Evolutionary conservation across 2,329 filamentous ascomycete species (phyloP).

Genomic region (Phyllosticta citrichinensis): DNA sequence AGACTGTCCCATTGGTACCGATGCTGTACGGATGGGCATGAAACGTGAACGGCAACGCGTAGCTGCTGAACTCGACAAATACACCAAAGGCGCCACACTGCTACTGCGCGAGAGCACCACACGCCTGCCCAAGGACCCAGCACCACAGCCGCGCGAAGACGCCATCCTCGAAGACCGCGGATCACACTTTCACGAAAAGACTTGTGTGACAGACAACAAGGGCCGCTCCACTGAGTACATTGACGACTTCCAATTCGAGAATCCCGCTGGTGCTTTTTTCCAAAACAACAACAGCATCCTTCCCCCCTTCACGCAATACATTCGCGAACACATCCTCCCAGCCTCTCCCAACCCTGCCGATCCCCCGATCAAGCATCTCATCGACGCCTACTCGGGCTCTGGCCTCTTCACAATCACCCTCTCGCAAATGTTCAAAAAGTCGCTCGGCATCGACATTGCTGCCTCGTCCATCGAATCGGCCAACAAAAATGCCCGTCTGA

Average conservation of each 20-base stretch:
- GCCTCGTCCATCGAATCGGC: conserved; percentile 69
- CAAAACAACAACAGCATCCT: conserved; percentile 99
- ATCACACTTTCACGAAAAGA: conserved; percentile 65
- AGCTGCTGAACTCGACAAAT: conserved; percentile 56
- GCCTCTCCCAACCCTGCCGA: conserved; percentile 12
- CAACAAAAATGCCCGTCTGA: conserved; percentile 65
- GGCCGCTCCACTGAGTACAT: conserved; percentile 80
- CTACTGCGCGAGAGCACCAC: conserved; percentile 77
- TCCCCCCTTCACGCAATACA: conserved; percentile 73
- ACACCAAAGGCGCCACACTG: conserved; percentile 75
- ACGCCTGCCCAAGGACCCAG: conserved; percentile 37
- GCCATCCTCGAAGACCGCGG: conserved; percentile 39
- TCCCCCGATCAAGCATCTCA: conserved; percentile 62
- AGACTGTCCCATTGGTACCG: conserved; percentile 90
- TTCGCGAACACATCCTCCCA: conserved; percentile 67
- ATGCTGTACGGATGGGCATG: conserved; percentile 71
- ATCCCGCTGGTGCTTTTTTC: conserved; percentile 91
- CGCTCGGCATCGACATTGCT: conserved; percentile 85
- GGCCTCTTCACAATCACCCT: conserved; percentile 96
- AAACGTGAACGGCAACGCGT: conserved; percentile 70
- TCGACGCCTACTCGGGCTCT: conserved; percentile 95
- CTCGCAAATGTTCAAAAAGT: conserved; percentile 66
- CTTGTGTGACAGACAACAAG: conserved; percentile 79
- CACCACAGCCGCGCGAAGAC: conserved; percentile 21
- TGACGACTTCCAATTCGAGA: conserved; percentile 73